Evolutionary conservation across 2,329 filamentous ascomycete species (phyloP).

Genomic region (Grosmannia clavigera): DNA sequence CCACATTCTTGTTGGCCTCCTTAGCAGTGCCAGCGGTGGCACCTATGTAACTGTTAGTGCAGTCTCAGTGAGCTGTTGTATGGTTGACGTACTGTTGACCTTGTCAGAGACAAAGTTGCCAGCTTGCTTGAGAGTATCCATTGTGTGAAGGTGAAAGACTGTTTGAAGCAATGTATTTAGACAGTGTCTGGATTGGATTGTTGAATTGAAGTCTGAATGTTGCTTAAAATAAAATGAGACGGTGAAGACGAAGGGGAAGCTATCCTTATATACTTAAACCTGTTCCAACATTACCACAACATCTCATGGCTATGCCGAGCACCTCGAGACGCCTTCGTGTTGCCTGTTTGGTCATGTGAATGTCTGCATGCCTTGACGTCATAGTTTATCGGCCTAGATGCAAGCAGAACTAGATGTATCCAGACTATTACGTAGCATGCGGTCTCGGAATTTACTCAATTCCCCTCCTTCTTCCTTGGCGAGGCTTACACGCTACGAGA

Average conservation of each 20-base stretch:
- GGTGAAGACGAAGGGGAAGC: neutral
- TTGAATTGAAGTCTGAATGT: neutral
- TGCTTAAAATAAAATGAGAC: neutral
- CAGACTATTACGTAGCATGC: neutral
- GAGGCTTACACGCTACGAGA: neutral
- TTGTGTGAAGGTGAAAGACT: constrained; percentile 16
- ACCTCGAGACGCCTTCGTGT: neutral
- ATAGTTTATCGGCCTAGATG: neutral
- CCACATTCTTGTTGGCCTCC: constrained; percentile 47
- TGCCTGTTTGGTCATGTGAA: no score
- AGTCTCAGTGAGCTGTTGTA: neutral
- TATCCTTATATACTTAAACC: neutral
- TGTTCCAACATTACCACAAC: neutral
- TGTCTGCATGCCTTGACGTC: neutral
- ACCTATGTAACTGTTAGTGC: constrained; percentile 11
- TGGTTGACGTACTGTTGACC: constrained; percentile 26
- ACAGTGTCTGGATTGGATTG: neutral
- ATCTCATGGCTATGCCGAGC: neutral
- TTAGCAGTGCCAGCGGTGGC: constrained; percentile 33
- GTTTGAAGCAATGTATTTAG: neutral
- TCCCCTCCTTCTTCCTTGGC: neutral
- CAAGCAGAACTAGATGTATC: no score
- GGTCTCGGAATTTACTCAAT: neutral
- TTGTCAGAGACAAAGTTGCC: constrained; percentile 49
- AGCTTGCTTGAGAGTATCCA: constrained; percentile 35